Evolutionary conservation across 768 basidiomycete genomes (phyloP).

Genomic region (Lactarius psammicola): DNA sequence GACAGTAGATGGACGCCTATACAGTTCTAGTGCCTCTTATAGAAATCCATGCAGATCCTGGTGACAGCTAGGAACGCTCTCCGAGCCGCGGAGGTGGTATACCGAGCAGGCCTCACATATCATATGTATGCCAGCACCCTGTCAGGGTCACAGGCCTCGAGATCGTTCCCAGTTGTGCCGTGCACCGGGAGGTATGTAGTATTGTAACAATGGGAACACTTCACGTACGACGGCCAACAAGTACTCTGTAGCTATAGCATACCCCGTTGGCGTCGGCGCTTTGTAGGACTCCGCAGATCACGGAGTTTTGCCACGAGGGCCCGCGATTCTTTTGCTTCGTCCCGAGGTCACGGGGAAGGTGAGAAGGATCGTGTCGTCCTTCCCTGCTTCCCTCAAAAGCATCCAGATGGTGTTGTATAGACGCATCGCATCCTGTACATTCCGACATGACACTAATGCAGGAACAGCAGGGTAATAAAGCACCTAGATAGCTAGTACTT

Average conservation of each 20-base stretch:
- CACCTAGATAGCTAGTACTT: constrained; percentile 23
- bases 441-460: too few relatives aligned
- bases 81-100: not conserved
- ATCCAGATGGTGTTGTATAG: constrained; percentile 16
- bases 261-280: not conserved
- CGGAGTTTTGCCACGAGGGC: not conserved
- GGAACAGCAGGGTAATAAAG: not conserved
- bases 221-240: not conserved
- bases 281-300: not conserved
- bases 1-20: too few relatives aligned
- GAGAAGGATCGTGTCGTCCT: constrained; percentile 16
- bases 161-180: not conserved
- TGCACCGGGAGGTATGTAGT: too few relatives aligned
- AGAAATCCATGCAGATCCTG: too few relatives aligned
- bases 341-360: constrained; percentile 7
- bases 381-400: constrained; percentile 2
- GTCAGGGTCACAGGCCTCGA: not conserved
- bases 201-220: not conserved
- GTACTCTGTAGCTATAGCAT: not conserved
- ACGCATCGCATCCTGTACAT: constrained; percentile 19
- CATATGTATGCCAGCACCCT: too few relatives aligned
- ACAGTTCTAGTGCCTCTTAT: not conserved
- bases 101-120: not conserved
- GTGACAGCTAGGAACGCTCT: too few relatives aligned
- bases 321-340: not conserved